Base-by-base conservation (phyloP, 306 rosid species). In the Dicorynia guianensis region DNA sequence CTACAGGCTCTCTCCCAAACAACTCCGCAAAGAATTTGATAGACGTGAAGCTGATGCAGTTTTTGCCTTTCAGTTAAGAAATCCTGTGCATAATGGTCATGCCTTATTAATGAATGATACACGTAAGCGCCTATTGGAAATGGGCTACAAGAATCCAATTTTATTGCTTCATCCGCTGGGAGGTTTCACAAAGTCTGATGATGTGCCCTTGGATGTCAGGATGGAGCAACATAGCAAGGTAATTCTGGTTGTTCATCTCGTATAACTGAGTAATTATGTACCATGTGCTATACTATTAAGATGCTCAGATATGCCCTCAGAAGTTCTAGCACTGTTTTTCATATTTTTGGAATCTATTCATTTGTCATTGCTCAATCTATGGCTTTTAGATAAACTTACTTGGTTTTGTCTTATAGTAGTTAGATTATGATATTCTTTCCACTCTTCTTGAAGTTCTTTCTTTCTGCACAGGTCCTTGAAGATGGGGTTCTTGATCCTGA, bases 151-250 rank as follows among this genome's bases (percentile, higher is more conserved):
- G 77, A 95, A 95, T 79, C 99, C 99, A 14, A 84, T 95, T 75
- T 79, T 95, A 20, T 71, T 92, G 83, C 97, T 95, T 85, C 99
- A 95, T 84, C 99, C 99, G 71, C 86, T 95, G 39, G 99, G 99
- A 75, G 99, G 99, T 76, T 95, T 79, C 87, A 89, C 96, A 9
- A 95, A 95, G 81, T 88, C 82, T 3, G 97, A 95, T 50, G 99
- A 95, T 72, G 99, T 95, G 43, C 99, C 99, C 49, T 83, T 95
- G 83, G 99, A 95, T 75, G 97, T 95, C 81, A 88, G 99, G 80
- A 92, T 95, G 99, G 99, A 95, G 86, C 97, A 95, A 69, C 99
- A 95, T 78, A 92, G 97, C 92, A 95, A 95, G 98, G 99, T 95
- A 63, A 75, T 71, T 78, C 20, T 15, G 77, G 44, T 70, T 42